phyloP scores from a whole-genome alignment of 2,329 filamentous ascomycete species.

The Monosporascus sp. region DNA sequence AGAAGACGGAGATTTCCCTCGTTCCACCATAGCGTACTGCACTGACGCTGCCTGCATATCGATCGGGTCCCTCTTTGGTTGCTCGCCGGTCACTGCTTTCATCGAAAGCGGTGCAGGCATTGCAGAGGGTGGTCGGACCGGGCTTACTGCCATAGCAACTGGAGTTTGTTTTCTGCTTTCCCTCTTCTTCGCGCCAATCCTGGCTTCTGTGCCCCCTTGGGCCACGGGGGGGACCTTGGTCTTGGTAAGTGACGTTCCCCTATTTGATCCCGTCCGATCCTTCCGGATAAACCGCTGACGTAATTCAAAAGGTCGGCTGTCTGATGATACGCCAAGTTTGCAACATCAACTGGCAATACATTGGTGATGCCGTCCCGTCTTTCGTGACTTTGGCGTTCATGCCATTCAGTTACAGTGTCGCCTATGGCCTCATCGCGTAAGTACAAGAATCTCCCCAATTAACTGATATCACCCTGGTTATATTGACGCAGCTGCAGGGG shows the following conservation, averaged over 20 bases:
- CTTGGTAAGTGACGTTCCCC: conserved; percentile 41
- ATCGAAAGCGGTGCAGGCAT: conserved; percentile 74
- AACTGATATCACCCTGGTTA: conserved; percentile 1
- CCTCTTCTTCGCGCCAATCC: conserved; percentile 71
- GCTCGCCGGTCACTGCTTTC: conserved; percentile 68
- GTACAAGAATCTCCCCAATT: conserved; percentile 18
- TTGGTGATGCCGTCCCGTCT: conserved; percentile 69
- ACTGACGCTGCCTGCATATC: conserved; percentile 68
- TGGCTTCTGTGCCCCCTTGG: conserved; percentile 73
- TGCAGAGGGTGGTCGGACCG: conserved; percentile 68
- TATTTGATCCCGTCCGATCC: neutral
- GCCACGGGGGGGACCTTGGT: conserved; percentile 70
- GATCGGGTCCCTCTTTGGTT: conserved; percentile 63
- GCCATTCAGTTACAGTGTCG: conserved; percentile 74
- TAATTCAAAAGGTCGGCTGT: conserved; percentile 54
- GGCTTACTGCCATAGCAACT: conserved; percentile 63
- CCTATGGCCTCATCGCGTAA: conserved; percentile 70
- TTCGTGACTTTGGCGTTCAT: conserved; percentile 72
- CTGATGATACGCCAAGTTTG: conserved; percentile 74
- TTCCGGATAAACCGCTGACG: conserved; percentile 1
- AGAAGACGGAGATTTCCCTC: conserved; percentile 74
- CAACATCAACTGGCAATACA: conserved; percentile 71
- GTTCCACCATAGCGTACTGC: conserved; percentile 74
- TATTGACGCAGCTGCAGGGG: conserved; percentile 28
- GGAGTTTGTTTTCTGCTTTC: conserved; percentile 67